Evolutionary conservation across 2,329 filamentous ascomycete species (phyloP).

Genomic region (Fusarium camptoceras): DNA sequence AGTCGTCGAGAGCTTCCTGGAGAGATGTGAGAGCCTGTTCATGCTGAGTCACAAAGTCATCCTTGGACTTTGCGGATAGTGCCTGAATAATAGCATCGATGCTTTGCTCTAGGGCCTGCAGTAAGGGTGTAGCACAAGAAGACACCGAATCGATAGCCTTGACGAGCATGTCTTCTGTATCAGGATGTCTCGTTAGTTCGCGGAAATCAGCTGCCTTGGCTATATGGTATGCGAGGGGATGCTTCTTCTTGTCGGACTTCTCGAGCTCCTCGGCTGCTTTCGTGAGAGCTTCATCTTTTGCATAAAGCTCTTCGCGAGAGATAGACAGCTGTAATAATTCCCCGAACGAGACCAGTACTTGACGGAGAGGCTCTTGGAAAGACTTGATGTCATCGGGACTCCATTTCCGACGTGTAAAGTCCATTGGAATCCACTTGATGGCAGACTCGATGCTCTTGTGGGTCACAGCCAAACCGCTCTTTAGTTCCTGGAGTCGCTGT

Average conservation of each 20-base stretch:
- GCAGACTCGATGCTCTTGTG: slow-evolving; percentile 13
- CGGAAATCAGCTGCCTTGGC: slow-evolving; percentile 18
- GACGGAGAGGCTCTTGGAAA: slow-evolving; percentile 10
- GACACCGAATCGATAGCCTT: slow-evolving; percentile 1
- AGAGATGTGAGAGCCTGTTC: neutral
- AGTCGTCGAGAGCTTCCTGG: slow-evolving; percentile 13
- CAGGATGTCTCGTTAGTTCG: slow-evolving; percentile 7
- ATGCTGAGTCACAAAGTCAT: neutral
- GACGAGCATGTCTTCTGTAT: slow-evolving; percentile 18
- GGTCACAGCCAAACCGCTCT: neutral
- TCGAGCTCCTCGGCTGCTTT: slow-evolving; percentile 16
- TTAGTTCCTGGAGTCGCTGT: neutral
- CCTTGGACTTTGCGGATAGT: neutral
- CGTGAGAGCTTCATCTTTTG: slow-evolving; percentile 10
- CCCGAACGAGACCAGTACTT: slow-evolving; percentile 2
- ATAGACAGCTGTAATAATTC: slow-evolving; percentile 11
- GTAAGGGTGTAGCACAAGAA: neutral
- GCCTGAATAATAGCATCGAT: neutral
- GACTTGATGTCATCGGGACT: slow-evolving; percentile 20
- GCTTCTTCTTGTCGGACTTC: slow-evolving; percentile 15
- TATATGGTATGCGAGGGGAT: slow-evolving; percentile 17
- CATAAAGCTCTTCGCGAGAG: slow-evolving; percentile 16
- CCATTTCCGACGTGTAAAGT: slow-evolving; percentile 18
- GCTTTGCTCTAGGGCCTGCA: neutral
- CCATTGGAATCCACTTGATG: slow-evolving; percentile 16